Conservation (phyloP, 495 filamentous ascomycete species). For the Hypoxylon trugodes region DNA sequence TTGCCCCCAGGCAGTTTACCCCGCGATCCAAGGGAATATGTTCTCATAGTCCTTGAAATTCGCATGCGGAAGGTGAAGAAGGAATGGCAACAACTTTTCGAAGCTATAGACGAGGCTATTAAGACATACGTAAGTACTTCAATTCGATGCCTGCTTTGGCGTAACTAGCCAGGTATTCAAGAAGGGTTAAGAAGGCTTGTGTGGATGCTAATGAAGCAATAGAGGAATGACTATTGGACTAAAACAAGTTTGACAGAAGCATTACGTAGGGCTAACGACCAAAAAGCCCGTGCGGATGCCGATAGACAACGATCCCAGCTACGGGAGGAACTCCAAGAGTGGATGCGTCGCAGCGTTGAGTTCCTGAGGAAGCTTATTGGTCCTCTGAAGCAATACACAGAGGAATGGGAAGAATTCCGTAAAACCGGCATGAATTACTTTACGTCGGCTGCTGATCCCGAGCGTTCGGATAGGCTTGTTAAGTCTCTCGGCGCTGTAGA, state of each 20-base stretch:
- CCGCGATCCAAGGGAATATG: conserved; percentile 7
- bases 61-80: neutral
- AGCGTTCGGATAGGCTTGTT: neutral
- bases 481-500: neutral
- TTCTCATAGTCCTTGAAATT: neutral
- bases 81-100: conserved; percentile 3
- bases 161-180: neutral
- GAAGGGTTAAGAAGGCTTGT: neutral
- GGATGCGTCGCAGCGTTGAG: conserved; percentile 7
- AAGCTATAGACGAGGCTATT: neutral
- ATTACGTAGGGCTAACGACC: neutral
- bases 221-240: neutral
- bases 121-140: neutral
- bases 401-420: conserved; percentile 6
- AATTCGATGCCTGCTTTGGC: neutral
- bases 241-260: neutral
- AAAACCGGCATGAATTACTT: conserved; percentile 4
- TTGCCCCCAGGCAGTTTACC: neutral
- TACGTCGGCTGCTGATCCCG: neutral
- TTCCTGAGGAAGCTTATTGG: neutral
- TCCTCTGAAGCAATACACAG: neutral
- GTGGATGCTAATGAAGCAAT: neutral
- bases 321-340: conserved; percentile 10
- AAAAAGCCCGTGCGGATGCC: neutral
- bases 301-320: neutral